Evolutionary conservation across 2,329 filamentous ascomycete genomes (phyloP).

Genomic region (Lasiodiplodia gonubiensis): DNA sequence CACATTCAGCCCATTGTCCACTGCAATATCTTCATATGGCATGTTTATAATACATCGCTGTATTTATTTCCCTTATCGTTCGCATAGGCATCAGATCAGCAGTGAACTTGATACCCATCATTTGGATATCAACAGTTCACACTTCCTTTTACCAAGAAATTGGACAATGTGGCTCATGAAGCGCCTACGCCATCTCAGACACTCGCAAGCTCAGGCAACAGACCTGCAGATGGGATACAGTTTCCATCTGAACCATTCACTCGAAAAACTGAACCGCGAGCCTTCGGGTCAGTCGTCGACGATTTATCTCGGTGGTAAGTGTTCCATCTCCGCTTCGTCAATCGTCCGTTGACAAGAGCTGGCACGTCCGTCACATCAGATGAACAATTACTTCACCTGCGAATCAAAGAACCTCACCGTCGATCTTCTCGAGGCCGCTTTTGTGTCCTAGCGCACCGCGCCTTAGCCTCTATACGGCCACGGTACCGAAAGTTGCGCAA

Average conservation of each 20-base stretch:
- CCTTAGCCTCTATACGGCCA: background rate
- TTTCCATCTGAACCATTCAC: background rate
- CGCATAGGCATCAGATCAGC: background rate
- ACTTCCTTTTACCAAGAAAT: background rate
- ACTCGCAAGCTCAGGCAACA: background rate
- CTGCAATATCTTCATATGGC: background rate
- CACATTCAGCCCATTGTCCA: background rate
- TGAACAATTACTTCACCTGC: constrained; percentile 9
- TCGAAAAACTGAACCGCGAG: constrained; percentile 1
- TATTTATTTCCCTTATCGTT: background rate
- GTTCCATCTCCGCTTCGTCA: background rate
- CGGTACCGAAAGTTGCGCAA: constrained; percentile 12
- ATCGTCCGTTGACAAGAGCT: background rate
- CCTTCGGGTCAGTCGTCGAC: background rate
- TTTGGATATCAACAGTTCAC: background rate
- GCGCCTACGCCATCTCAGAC: constrained; percentile 4
- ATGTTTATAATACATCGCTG: background rate
- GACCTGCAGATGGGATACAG: background rate
- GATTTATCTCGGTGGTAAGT: constrained; percentile 13
- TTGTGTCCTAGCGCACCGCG: background rate
- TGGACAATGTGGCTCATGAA: constrained; percentile 9
- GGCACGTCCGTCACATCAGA: background rate
- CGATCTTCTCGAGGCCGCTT: background rate
- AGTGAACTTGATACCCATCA: background rate
- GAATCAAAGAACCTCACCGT: background rate